Base-by-base conservation (phyloP, 148 eudicot genomes). In the Vaccinium corymbosum region DNA sequence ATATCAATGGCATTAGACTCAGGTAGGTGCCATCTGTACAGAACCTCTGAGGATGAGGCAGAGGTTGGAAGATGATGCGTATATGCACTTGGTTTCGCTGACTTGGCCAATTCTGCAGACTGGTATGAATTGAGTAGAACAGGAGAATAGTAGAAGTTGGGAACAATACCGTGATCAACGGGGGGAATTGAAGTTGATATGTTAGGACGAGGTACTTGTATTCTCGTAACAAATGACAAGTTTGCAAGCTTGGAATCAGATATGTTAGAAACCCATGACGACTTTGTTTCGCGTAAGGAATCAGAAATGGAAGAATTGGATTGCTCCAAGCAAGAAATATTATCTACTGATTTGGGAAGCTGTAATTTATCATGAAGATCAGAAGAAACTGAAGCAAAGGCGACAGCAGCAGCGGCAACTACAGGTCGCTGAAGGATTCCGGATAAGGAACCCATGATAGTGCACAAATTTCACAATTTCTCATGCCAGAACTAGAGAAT, bases 21-120 rank as follows among this genome's bases (percentile, higher is more conserved):
- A 0, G 99, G 98, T 84, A 97, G 91, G 90, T 95, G 98, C 99
- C 99, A 97, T 87, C 90, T 89, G 86, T 93, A 97, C 81, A 93
- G 86, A 79, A 88, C 92, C 78, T 94, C 98, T 22, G 91, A 70
- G n/a, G 90, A 86, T 22, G 83, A 83, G n/a, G 85, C 38, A 56
- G 75, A 48, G 10, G 88, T 81, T n/a, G 93, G 89, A 62, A 84
- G 75, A 72, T 55, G 27, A 81, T 80, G 84, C 0, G 92, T 82
- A 91, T 86, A 90, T 56, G 85, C 66, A 81, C 79, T 84, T 27
- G 99, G 96, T 76, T 88, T 93, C 13, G 92, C 91, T 32, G 89
- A 84, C 82, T 88, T 92, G 16, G 88, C 80, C 89, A 93, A 88
- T 68, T 91, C 94, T 46, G 97, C 98, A 46, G 97, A 92, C 83